Percentiles rank a stretch among this genome's conserved stretches.
Evolutionary conservation across 257 asterid genomes (phyloP).

Genomic region (Solanum bukasovii): DNA sequence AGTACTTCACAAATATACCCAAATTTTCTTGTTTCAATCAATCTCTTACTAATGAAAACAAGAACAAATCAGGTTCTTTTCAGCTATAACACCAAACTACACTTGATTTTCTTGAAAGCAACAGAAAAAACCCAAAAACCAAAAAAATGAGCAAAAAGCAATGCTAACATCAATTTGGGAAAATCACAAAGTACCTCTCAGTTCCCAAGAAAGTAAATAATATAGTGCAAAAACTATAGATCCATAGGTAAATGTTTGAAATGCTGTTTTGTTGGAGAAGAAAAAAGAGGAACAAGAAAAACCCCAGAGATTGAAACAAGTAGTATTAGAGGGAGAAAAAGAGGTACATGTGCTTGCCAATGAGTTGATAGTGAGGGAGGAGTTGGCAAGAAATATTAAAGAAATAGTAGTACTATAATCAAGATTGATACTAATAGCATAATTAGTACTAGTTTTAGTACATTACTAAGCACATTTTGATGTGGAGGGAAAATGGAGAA

Average conservation of each 20-base stretch:
- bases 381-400: slow-evolving; percentile 10
- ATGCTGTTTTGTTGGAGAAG: background rate
- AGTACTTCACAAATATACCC: background rate
- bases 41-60: background rate
- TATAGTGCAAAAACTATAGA: slow-evolving; percentile 15
- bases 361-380: background rate
- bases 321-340: background rate
- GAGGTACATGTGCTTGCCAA: slow-evolving; percentile 13
- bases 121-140: background rate
- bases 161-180: background rate
- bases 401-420: background rate
- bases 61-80: slow-evolving; percentile 19
- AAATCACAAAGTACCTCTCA: background rate
- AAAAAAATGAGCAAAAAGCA: slow-evolving; percentile 4
- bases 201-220: slow-evolving; percentile 2
- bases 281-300: background rate
- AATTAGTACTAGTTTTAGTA: background rate
- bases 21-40: slow-evolving; percentile 6
- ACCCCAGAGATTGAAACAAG: background rate
- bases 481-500: slow-evolving; percentile 4
- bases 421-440: background rate
- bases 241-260: slow-evolving; percentile 15
- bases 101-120: background rate
- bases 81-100: background rate
- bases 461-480: background rate